Conservation (phyloP, 306 rosid species). For the Cicer chorassanicum region DNA sequence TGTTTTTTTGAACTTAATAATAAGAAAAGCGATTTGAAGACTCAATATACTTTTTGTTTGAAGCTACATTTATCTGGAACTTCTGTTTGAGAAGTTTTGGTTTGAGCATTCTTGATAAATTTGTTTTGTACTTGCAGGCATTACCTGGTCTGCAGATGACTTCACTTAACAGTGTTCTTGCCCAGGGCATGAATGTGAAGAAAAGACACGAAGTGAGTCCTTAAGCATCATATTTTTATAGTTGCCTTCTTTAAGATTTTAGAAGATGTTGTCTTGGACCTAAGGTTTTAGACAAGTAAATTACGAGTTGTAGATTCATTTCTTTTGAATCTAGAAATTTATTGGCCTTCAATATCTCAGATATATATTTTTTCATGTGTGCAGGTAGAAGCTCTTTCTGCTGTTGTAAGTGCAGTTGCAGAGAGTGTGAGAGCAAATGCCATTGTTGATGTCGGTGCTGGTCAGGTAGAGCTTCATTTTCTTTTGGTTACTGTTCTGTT, state of each 20-base stretch:
- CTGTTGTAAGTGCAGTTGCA: slow-evolving; percentile 63
- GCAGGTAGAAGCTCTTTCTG: slow-evolving; percentile 86
- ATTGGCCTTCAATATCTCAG: slow-evolving; percentile 32
- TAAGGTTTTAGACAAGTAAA: slow-evolving; percentile 32
- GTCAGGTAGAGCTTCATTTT: slow-evolving; percentile 68
- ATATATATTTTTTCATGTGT: slow-evolving; percentile 26
- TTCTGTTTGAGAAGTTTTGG: slow-evolving; percentile 41
- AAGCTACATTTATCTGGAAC: slow-evolving; percentile 27
- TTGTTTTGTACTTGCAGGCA: slow-evolving; percentile 55
- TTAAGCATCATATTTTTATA: slow-evolving; percentile 34
- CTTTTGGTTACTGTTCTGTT: slow-evolving; percentile 36
- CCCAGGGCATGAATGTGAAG: slow-evolving; percentile 90
- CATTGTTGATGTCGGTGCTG: slow-evolving; percentile 90
- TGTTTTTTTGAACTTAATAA: slow-evolving; percentile 13
- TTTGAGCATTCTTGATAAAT: not conserved
- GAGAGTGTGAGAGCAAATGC: slow-evolving; percentile 56
- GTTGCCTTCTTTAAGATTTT: slow-evolving; percentile 31
- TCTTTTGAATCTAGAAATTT: slow-evolving; percentile 32
- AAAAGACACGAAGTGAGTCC: slow-evolving; percentile 80
- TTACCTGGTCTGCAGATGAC: slow-evolving; percentile 63
- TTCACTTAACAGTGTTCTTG: slow-evolving; percentile 71
- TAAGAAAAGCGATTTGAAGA: slow-evolving; percentile 33
- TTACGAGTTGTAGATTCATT: slow-evolving; percentile 20
- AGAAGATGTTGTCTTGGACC: slow-evolving; percentile 27
- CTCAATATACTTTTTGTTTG: slow-evolving; percentile 18